Evolutionary conservation across 2,329 filamentous ascomycete species (phyloP).

Genomic region (Colletotrichum costaricense): DNA sequence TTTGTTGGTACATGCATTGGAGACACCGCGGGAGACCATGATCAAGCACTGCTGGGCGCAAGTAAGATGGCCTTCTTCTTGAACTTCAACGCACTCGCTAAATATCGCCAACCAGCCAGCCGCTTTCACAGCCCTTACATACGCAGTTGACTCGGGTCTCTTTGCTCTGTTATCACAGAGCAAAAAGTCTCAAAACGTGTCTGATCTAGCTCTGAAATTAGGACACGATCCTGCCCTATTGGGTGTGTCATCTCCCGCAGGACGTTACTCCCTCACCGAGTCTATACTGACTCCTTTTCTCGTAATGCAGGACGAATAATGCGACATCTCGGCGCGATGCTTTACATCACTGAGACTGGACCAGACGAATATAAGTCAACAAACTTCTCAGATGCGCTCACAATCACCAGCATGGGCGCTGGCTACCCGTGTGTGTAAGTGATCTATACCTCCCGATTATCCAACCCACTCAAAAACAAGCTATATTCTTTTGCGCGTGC

Average conservation of each 20-base stretch:
- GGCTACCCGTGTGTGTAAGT: slow-evolving; percentile 47
- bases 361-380: slow-evolving; percentile 50
- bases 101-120: slow-evolving; percentile 35
- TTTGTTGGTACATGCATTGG: slow-evolving; percentile 27
- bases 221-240: slow-evolving; percentile 13
- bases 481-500: too few species aligned
- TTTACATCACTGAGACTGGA: slow-evolving; percentile 49
- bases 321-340: slow-evolving; percentile 51
- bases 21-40: slow-evolving; percentile 46
- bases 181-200: not conserved
- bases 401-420: slow-evolving; percentile 46
- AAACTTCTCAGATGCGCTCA: slow-evolving; percentile 50
- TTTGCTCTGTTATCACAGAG: slow-evolving; percentile 46
- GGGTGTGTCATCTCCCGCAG: not conserved
- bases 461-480: not conserved
- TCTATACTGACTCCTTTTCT: not conserved
- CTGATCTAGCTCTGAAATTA: not conserved
- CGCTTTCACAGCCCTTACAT: slow-evolving; percentile 40
- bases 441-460: not conserved
- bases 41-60: slow-evolving; percentile 45
- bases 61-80: slow-evolving; percentile 29
- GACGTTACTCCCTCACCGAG: too few species aligned
- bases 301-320: slow-evolving; percentile 43
- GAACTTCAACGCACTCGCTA: slow-evolving; percentile 43
- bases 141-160: slow-evolving; percentile 49